These are phyloP conservation scores for Amaranthus tricolor DNA, from an alignment of 179 eudicot genomes.

Conservation along the genomic window DNA sequence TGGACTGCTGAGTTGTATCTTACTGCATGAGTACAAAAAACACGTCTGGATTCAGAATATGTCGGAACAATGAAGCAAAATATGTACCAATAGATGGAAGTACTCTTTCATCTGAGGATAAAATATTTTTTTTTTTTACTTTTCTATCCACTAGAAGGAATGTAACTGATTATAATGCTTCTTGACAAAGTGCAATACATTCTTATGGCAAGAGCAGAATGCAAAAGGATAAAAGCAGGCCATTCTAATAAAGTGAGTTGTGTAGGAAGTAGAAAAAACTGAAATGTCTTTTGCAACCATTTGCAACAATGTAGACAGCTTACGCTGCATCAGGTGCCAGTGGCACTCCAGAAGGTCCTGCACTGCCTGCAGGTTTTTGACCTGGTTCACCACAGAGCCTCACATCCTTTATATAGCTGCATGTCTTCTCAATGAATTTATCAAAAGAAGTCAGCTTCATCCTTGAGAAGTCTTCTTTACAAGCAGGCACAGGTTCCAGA, in stretches of 20 bases:
- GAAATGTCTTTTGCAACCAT: neutral
- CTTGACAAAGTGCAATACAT: neutral
- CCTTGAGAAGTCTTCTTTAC: slow-evolving; percentile 82
- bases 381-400: slow-evolving; percentile 77
- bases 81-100: neutral
- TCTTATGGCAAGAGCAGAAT: neutral
- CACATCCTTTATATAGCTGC: slow-evolving; percentile 76
- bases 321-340: slow-evolving; percentile 99
- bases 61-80: neutral
- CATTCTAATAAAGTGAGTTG: neutral
- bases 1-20: slow-evolving; percentile 94
- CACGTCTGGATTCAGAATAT: neutral
- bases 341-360: slow-evolving; percentile 79
- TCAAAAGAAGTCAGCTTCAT: slow-evolving; percentile 84
- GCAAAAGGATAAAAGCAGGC: neutral
- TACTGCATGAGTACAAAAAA: slow-evolving; percentile 43
- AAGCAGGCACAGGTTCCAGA: slow-evolving; percentile 82
- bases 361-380: slow-evolving; percentile 40
- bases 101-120: neutral
- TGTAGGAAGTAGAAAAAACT: neutral
- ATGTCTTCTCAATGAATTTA: slow-evolving; percentile 82
- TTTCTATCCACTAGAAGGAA: neutral
- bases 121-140: neutral
- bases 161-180: neutral
- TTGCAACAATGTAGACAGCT: slow-evolving; percentile 17